phyloP scores from a whole-genome alignment of 768 basidiomycete genomes.

The Tephrocybe sp. region DNA sequence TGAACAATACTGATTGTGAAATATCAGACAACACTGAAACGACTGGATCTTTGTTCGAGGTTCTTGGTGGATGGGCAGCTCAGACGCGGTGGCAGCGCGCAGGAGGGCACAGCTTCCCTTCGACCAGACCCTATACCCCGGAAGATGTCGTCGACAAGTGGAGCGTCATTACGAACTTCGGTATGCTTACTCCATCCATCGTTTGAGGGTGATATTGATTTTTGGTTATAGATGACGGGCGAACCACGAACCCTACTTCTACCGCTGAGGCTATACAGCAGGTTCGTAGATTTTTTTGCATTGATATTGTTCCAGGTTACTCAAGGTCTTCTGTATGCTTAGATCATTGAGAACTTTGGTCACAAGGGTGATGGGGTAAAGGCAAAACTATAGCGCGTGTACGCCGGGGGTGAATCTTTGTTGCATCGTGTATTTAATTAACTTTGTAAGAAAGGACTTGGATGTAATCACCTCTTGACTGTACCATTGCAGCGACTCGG shows the following conservation, averaged over 20 bases:
- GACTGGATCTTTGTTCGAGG: conserved; percentile 79
- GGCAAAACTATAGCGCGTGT: conserved; percentile 43
- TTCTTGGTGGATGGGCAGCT: conserved; percentile 88
- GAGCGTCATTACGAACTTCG: conserved; percentile 80
- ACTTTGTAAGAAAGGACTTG: too few species aligned
- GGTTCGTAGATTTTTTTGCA: conserved; percentile 29
- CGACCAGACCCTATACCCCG: conserved; percentile 68
- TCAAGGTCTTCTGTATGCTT: conserved; percentile 3
- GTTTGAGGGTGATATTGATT: not conserved
- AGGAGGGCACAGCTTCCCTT: conserved; percentile 85
- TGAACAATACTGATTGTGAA: not conserved
- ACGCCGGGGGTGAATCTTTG: too few species aligned
- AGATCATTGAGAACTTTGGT: conserved; percentile 50
- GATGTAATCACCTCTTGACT: too few species aligned
- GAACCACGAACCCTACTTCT: conserved; percentile 77
- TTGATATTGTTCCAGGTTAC: not conserved
- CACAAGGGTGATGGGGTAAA: conserved; percentile 44
- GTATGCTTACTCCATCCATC: conserved; percentile 37
- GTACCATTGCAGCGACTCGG: too few species aligned
- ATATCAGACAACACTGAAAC: conserved; percentile 63
- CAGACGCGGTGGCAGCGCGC: conserved; percentile 92
- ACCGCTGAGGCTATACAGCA: conserved; percentile 76
- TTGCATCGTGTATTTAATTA: too few species aligned
- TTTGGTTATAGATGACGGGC: conserved; percentile 59
- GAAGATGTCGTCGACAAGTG: conserved; percentile 82